Evolutionary conservation across 2,329 filamentous ascomycete genomes (phyloP), one percentile per base, ranked within the genome.

Genomic region (Fusarium tuaranense): DNA sequence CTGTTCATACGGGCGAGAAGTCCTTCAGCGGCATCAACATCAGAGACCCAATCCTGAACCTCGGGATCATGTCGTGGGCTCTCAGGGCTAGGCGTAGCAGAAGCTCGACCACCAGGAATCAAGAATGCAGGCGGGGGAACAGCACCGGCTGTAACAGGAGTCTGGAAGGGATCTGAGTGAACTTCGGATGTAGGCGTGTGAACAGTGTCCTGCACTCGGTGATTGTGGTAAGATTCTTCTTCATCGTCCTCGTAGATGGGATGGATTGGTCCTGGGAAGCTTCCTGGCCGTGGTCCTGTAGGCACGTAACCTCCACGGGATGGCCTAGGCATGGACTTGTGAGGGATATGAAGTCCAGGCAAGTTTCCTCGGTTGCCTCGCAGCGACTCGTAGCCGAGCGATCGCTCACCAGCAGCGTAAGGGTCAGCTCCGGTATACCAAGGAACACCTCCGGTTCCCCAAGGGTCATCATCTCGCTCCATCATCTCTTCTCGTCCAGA

Each of bases 171-270:
- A 76, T 90, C 88, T 0, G 85, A 83, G 58, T 82, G 81, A 46
- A 73, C 78, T 34, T 79, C 83, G 9, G 80, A 86, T 18, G 80
- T 84, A 20, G 80, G 82, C 65, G 81, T 86, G 18, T 57, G 75
- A 16, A 76, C 78, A 13, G 76, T 77, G 48, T 74, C 72, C 36
- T 77, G 77, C 46, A 78, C 57, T 32, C 73, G 78, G 39, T 73
- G 72, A 27, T 81, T 76, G 22, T 81, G 77, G 1, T 81, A 79
- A 8, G 30, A 55, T 30, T 86, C 87, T 36, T 90, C 88, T 72
- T 91, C 89, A 44, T 89, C 89, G 10, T 88, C 88, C 72, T 91
- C 89, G 73, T 89, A 86, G 69, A 91, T 91, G 1, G 89, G 89
- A 71, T 90, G 88, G 71, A 91, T 91, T 3, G 81, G 82, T 5